These are phyloP conservation scores for Wallacemonas sp. DNA, from an alignment of 208 protist genomes.

Conservation along the genomic window DNA sequence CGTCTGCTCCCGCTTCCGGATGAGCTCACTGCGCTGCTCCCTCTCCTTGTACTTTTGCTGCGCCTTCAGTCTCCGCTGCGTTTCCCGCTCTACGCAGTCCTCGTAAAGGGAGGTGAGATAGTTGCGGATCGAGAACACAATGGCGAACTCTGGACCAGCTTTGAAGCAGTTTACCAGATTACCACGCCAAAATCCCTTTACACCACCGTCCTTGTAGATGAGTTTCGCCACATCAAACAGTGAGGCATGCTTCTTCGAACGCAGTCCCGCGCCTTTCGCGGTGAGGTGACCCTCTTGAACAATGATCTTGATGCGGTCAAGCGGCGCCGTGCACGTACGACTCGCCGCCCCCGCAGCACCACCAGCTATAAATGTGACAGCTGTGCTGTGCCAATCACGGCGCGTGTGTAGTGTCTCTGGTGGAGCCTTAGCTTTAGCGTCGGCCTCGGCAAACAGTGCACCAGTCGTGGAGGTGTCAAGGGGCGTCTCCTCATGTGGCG, in stretches of 20 bases:
- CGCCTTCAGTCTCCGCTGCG: conserved; percentile 26
- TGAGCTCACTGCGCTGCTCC: conserved; percentile 24
- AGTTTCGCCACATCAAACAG: conserved; percentile 74
- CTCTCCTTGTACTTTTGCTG: conserved; percentile 20
- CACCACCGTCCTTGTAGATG: conserved; percentile 79
- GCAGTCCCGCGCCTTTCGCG: conserved; percentile 13
- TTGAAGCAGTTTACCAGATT: conserved; percentile 92
- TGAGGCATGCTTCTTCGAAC: conserved; percentile 36
- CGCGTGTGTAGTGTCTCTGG: conserved; percentile 36
- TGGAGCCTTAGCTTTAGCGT: neutral
- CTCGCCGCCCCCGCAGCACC: conserved; percentile 82
- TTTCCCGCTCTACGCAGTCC: conserved; percentile 69
- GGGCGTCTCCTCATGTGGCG: neutral
- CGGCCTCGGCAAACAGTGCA: neutral
- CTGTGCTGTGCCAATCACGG: conserved; percentile 77
- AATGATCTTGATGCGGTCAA: conserved; percentile 93
- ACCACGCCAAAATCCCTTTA: conserved; percentile 83
- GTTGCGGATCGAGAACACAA: conserved; percentile 86
- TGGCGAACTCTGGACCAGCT: conserved; percentile 88
- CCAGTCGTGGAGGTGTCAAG: neutral
- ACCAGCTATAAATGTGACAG: conserved; percentile 81
- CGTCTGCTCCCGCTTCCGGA: conserved; percentile 32
- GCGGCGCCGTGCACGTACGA: conserved; percentile 85
- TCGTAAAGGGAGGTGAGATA: conserved; percentile 81
- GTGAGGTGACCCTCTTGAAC: conserved; percentile 87